Evolutionary conservation across 768 basidiomycete species (phyloP).

Genomic region (Rhizopogon rudus): DNA sequence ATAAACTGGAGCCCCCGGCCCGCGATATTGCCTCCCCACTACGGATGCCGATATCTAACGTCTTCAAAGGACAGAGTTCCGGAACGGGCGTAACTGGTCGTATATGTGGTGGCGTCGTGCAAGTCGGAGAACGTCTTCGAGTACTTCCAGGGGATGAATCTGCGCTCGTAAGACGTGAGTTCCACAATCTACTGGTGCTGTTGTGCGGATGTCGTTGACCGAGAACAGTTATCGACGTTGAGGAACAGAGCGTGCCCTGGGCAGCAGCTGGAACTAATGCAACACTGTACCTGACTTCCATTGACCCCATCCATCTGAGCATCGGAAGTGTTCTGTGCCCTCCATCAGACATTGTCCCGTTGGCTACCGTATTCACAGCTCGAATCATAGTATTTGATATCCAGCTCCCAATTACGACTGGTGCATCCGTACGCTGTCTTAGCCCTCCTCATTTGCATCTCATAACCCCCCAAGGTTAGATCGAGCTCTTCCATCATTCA

Average conservation of each 20-base stretch:
- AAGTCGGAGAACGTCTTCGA: conserved; percentile 85
- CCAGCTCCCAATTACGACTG: conserved; percentile 81
- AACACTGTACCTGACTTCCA: conserved; percentile 75
- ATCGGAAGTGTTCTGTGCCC: conserved; percentile 91
- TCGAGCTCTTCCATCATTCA: conserved; percentile 95
- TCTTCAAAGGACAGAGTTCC: conserved; percentile 85
- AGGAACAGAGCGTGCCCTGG: conserved; percentile 75
- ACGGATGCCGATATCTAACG: conserved; percentile 89
- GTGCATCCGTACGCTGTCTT: conserved; percentile 60
- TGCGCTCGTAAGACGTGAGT: conserved; percentile 66
- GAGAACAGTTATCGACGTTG: conserved; percentile 73
- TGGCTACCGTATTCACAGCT: conserved; percentile 75
- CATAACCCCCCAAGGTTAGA: conserved; percentile 33
- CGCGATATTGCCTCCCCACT: conserved; percentile 74
- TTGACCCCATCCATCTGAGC: conserved; percentile 82
- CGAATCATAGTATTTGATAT: conserved; percentile 94
- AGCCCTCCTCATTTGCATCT: background rate
- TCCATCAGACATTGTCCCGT: conserved; percentile 60
- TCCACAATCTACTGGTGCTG: background rate
- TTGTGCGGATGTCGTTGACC: background rate
- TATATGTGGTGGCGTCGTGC: conserved; percentile 82
- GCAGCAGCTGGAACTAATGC: conserved; percentile 88
- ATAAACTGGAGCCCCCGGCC: conserved; percentile 73
- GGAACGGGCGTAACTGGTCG: conserved; percentile 78
- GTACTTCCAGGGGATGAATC: conserved; percentile 92